A percentile compares a stretch with the other conserved stretches of the same genome.
Conservation (phyloP, 306 rosid species). For the Oxytropis ochrocephala region DNA sequence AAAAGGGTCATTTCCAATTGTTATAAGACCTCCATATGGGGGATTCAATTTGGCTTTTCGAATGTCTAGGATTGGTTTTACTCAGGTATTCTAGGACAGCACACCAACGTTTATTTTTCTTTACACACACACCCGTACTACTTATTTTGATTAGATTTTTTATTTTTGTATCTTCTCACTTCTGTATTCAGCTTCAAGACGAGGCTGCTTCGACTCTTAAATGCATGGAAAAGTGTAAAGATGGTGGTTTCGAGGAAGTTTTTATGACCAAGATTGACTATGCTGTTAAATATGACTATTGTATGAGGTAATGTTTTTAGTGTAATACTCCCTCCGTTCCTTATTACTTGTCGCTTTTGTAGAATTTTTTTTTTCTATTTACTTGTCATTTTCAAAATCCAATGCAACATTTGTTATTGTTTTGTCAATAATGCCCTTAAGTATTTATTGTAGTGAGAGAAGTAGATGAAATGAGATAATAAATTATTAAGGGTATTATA, state of each 20-base stretch:
- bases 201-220: slow-evolving; percentile 65
- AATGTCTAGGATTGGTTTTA: slow-evolving; percentile 54
- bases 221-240: slow-evolving; percentile 67
- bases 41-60: slow-evolving; percentile 72
- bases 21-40: slow-evolving; percentile 50
- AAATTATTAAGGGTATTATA: too few species aligned
- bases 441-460: too few species aligned
- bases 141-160: neutral
- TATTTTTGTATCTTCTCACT: neutral
- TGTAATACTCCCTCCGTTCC: too few species aligned
- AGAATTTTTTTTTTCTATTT: too few species aligned
- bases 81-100: slow-evolving; percentile 44
- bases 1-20: slow-evolving; percentile 66
- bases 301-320: slow-evolving; percentile 55
- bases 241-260: slow-evolving; percentile 82
- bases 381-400: neutral
- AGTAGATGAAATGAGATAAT: too few species aligned
- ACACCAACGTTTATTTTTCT: neutral
- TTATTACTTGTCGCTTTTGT: too few species aligned
- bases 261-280: slow-evolving; percentile 80
- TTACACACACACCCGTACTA: neutral
- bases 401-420: too few species aligned
- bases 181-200: slow-evolving; percentile 57
- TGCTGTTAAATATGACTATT: slow-evolving; percentile 74
- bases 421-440: too few species aligned